A percentile compares a stretch with the other conserved stretches of the same genome.
phyloP scores from a whole-genome alignment of 257 asterid species.

The Euphrasia confusa region DNA sequence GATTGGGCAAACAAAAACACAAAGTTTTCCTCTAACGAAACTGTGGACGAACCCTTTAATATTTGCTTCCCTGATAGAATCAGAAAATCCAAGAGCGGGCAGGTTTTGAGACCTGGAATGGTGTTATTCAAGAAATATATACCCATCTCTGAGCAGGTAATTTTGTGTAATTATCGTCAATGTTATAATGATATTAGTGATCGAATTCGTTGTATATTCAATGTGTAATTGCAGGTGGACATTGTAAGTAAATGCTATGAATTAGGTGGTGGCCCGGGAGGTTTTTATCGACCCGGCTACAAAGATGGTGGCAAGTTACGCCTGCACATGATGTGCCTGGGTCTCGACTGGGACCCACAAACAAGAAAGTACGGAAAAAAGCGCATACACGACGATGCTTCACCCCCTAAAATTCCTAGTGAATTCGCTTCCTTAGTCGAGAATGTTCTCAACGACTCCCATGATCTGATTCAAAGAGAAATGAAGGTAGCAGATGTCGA shows the following conservation, averaged over 20 bases:
- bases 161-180: background rate
- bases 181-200: too few relatives aligned
- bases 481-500: slow-evolving; percentile 23
- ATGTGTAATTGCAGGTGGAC: slow-evolving; percentile 37
- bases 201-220: too few relatives aligned
- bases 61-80: slow-evolving; percentile 36
- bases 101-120: slow-evolving; percentile 66
- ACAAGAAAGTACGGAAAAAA: slow-evolving; percentile 37
- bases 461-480: slow-evolving; percentile 28
- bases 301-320: slow-evolving; percentile 55
- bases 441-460: slow-evolving; percentile 39
- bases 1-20: slow-evolving; percentile 11
- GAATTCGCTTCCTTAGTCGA: slow-evolving; percentile 36
- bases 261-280: slow-evolving; percentile 51
- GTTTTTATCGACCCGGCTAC: slow-evolving; percentile 62
- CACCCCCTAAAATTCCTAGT: slow-evolving; percentile 44
- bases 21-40: background rate
- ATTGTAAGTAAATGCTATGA: slow-evolving; percentile 47
- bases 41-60: slow-evolving; percentile 37
- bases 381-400: slow-evolving; percentile 39
- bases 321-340: slow-evolving; percentile 70
- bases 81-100: slow-evolving; percentile 17
- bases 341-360: slow-evolving; percentile 66
- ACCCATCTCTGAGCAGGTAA: slow-evolving; percentile 48
- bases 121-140: slow-evolving; percentile 45